Base-by-base conservation (phyloP, 768 basidiomycete species). In the Hypsizygus marmoreus region DNA sequence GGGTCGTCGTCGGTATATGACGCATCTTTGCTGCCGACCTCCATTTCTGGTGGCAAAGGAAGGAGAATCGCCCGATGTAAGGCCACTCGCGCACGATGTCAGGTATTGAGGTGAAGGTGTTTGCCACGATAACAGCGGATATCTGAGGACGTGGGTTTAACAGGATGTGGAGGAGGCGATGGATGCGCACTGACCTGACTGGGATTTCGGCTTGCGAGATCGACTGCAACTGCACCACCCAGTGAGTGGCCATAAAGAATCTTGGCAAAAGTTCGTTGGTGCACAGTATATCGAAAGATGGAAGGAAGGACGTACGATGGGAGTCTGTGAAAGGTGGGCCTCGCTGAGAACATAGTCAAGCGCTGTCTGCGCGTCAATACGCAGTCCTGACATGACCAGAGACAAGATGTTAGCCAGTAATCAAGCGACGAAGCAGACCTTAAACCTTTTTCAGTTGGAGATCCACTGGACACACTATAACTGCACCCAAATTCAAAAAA, bases 191-290 rank as follows among this genome's bases (percentile, higher is more conserved):
- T 32, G 47, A 84, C 86, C 47, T 81, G 74, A 26, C 76, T 64
- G 1, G 81, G 71, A 58, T 92, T 93, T 8, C 76, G 74, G 45
- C 81, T 81, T 0, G 87, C 86, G 6, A 92, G 82, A 63, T 91
- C 84, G 34, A 95, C 86, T 3, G 88, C 80, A 6, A 95, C 92
- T 0, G 90, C 94, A 4, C 93, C 93, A 12, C 94, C 94, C 25
- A 94, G 84, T 7, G 81, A 86, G 54, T 86, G 82, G 1, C 88
- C 88, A 51, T 80, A 90, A 1, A 89, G 53, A 31, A 89, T 72
- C 84, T 85, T 30, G 2, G 26, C n/a, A 8, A 28, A 20, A 34
- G 29, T 30, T 13, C 34, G 6, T 38, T 20, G 40, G 17, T 12
- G 17, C 6, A 33, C 20, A 14, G 16, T 16, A 26, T 41, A 5